Percentiles rank a stretch among this genome's conserved stretches.
Evolutionary conservation across 495 filamentous ascomycete genomes (phyloP).

Genomic region (Podospora pseudoanserina): DNA sequence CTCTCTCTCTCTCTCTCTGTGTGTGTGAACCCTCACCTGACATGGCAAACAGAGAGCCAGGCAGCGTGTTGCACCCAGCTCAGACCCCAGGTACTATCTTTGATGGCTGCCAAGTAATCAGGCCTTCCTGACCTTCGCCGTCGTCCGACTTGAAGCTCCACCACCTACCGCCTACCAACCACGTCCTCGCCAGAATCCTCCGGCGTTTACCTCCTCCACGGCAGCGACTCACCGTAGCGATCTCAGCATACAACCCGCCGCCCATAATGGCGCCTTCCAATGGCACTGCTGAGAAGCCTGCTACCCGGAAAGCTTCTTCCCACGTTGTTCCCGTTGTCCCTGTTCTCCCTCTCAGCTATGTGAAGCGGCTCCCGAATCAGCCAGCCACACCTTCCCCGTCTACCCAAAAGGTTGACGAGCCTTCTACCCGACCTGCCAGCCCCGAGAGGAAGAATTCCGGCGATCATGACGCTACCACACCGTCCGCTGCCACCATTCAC

Average conservation of each 20-base stretch:
- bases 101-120: slow-evolving; percentile 20
- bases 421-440: not conserved
- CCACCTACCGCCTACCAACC: not conserved
- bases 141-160: not conserved
- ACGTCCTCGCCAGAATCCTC: not conserved
- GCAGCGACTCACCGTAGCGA: not conserved
- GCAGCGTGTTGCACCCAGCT: slow-evolving; percentile 24
- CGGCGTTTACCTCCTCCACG: not conserved
- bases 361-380: slow-evolving; percentile 25
- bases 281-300: slow-evolving; percentile 23
- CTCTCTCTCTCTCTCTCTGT: no score
- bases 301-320: slow-evolving; percentile 16
- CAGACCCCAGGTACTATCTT: slow-evolving; percentile 9
- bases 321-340: slow-evolving; percentile 25
- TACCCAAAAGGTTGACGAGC: slow-evolving; percentile 10
- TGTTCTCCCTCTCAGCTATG: slow-evolving; percentile 31
- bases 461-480: not conserved
- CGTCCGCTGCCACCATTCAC: slow-evolving; percentile 14
- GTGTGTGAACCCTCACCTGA: not conserved
- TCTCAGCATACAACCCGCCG: not conserved
- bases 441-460: not conserved
- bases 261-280: slow-evolving; percentile 30
- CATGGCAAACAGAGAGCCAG: slow-evolving; percentile 22
- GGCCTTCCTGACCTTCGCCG: slow-evolving; percentile 13
- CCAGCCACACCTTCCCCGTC: slow-evolving; percentile 9